Base-by-base conservation (phyloP, 257 asterid genomes). In the Nicotiana benthamiana region DNA sequence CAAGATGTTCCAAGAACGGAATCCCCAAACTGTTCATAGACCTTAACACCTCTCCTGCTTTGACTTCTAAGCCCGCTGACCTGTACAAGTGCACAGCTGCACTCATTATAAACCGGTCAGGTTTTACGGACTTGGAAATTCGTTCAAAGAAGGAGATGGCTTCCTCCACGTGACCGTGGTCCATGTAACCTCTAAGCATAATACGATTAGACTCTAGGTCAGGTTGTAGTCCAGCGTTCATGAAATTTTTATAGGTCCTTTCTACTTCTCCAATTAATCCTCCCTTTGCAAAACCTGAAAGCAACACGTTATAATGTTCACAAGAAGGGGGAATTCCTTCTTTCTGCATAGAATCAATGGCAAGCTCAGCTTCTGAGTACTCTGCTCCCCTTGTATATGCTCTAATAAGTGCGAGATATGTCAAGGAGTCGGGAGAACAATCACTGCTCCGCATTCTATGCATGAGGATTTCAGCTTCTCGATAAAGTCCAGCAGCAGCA, bases 111-210 rank as follows among this genome's bases (percentile, higher is more conserved):
- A 90, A 94, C 88, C 92, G 85, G 85, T 91, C 97, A 26, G 87
- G 83, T 84, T 83, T 80, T 9, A 79, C 65, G 12, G 84, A 61
- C 79, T 82, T 34, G 67, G 91, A 84, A 81, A 89, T 89, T 67
- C 87, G 88, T 88, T 94, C 92, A 40, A 86, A 91, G 84, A 94
- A 93, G 75, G 75, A 36, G 79, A 93, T 88, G 59, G 98, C 99
- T 81, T 86, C 87, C 83, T 86, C 91, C 72, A 87, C 92, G 18
- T 80, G 84, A 86, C 97, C 95, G 53, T 75, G 86, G 81, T 90
- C 91, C 84, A 90, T 40, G 90, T 86, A 94, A 81, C 96, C 91
- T 88, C 97, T 86, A 54, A 94, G 94, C 93, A 94, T 89, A 28
- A 74, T 68, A 40, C 88, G 84, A 72, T 86, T 85, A 80, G 91